Evolutionary conservation across 1,139 yeast species (phyloP).

Genomic region (Geotrichum citri-aurantii): DNA sequence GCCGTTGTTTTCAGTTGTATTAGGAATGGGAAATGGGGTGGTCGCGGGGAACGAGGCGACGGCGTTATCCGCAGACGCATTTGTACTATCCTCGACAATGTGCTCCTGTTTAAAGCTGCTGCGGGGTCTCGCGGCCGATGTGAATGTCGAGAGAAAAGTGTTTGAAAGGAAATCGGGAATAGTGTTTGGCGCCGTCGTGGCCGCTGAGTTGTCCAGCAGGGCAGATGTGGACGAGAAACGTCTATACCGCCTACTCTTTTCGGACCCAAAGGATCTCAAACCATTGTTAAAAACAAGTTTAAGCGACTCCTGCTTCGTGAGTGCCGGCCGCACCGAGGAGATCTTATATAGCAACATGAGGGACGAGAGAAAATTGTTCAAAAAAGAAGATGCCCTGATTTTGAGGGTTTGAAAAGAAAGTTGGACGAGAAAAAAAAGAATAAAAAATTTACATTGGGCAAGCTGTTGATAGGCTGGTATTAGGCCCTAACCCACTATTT

Average conservation of each 20-base stretch:
- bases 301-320: background rate
- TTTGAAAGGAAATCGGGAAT: constrained; percentile 6
- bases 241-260: background rate
- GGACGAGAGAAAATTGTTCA: background rate
- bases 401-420: background rate
- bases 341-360: constrained; percentile 2
- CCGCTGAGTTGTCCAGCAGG: constrained; percentile 1
- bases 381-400: background rate
- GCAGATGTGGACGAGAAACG: constrained; percentile 5
- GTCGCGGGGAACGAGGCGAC: constrained; percentile 1
- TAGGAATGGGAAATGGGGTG: constrained; percentile 15
- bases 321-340: background rate
- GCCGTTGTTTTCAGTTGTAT: background rate
- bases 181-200: background rate
- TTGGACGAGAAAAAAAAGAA: background rate
- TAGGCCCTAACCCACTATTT: background rate
- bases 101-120: background rate
- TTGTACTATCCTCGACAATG: background rate
- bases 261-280: constrained; percentile 2
- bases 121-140: background rate
- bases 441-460: constrained; percentile 2
- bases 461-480: background rate
- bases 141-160: constrained; percentile 1
- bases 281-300: background rate
- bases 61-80: background rate